Evolutionary conservation across 2,329 filamentous ascomycete genomes (phyloP), one percentile per base, ranked within the genome.

Genomic region (Penicillium crustosum): DNA sequence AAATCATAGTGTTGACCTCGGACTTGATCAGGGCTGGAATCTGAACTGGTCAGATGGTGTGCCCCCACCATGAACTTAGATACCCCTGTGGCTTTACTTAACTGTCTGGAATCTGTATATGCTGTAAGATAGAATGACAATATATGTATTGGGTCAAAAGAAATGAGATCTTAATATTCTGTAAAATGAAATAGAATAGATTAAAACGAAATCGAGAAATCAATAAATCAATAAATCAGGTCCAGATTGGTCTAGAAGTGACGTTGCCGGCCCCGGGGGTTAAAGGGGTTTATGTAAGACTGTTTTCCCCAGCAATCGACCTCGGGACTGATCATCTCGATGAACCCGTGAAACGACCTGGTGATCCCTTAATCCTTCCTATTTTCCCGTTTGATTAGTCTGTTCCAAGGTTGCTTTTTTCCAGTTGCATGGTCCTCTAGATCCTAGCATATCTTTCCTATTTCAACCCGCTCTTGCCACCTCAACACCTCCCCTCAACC

Each of bases 11-110:
- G 49, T 72, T 36, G 70, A 74, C 53, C 58, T 75, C 13, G 72
- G 74, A 51, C 63, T 77, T 29, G 75, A 76, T 55, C 72, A 76
- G 53, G 75, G 75, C 21, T 77, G 74, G 75, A 68, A 72, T 55
- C 50, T 73, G 53, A 72, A 76, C 58, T 77, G 75, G 75, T 69
- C 70, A 49, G 68, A 71, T 60, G 56, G 42, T 55, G 42, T 50
- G 21, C 42, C 55, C 13, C 43, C 56, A n/a, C 36, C 38, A 23
- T 47, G 21, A 48, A 33, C 31, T n/a, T 31, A 33, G 35, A 53
- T 29, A 41, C 9, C 9, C 27, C n/a, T 42, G 21, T 33, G 19
- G 2, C 19, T 23, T 35, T 15, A 17, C 6, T n/a, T 25, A 12
- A 25, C 13, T n/a, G 19, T 12, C 9, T 49, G 8, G 17, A 25